phyloP scores from a whole-genome alignment of 2,329 filamentous ascomycete genomes.

The Aspergillaceae sp. region DNA sequence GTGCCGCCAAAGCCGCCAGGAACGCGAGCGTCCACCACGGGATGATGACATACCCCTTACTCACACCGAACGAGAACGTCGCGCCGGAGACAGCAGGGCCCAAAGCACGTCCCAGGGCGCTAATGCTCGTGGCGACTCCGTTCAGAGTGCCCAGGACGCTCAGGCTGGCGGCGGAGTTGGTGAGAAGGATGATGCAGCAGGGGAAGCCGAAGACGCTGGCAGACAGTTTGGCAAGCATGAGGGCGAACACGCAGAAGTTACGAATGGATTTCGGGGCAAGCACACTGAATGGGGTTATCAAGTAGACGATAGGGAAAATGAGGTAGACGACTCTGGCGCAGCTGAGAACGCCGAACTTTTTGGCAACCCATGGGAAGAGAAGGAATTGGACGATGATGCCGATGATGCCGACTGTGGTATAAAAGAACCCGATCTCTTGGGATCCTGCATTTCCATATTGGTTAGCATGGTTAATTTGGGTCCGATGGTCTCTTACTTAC shows the following conservation, averaged over 20 bases:
- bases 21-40: slow-evolving; percentile 72
- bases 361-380: slow-evolving; percentile 68
- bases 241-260: slow-evolving; percentile 50
- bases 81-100: slow-evolving; percentile 68
- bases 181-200: slow-evolving; percentile 79
- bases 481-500: slow-evolving; percentile 15
- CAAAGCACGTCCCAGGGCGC: slow-evolving; percentile 66
- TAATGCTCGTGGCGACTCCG: slow-evolving; percentile 76
- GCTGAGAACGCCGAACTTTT: slow-evolving; percentile 61
- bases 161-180: slow-evolving; percentile 71
- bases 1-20: slow-evolving; percentile 55
- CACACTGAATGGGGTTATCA: slow-evolving; percentile 72
- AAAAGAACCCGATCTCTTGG: slow-evolving; percentile 71
- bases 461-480: background rate
- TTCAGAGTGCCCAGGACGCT: slow-evolving; percentile 79
- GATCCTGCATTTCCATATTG: slow-evolving; percentile 42
- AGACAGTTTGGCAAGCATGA: slow-evolving; percentile 68
- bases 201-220: slow-evolving; percentile 80
- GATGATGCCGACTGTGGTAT: slow-evolving; percentile 70
- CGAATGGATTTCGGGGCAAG: slow-evolving; percentile 49
- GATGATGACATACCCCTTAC: slow-evolving; percentile 64
- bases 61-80: slow-evolving; percentile 67
- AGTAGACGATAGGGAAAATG: slow-evolving; percentile 65
- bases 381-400: slow-evolving; percentile 81
- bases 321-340: slow-evolving; percentile 63